phyloP scores from a whole-genome alignment of 2,329 filamentous ascomycete genomes.

The Pezicula neosporulosa region DNA sequence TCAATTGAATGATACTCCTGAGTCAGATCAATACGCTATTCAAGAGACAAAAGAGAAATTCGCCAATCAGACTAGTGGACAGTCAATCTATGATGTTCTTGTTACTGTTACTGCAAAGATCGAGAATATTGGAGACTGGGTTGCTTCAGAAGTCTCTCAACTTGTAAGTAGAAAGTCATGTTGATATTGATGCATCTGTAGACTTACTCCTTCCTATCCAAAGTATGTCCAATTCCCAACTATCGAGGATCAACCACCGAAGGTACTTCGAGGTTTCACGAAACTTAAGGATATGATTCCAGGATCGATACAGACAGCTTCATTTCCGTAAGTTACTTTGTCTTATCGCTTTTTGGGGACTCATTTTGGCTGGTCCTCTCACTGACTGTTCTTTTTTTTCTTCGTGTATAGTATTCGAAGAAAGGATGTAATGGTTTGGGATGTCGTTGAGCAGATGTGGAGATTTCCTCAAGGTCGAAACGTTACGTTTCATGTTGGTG shows the following conservation, averaged over 20 bases:
- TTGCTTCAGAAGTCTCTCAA: no score
- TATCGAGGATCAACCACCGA: neutral
- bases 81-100: no score
- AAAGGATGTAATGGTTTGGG: neutral
- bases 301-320: neutral
- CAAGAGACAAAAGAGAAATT: neutral
- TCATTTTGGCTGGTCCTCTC: neutral
- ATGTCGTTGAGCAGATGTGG: neutral
- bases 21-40: neutral
- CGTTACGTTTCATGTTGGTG: neutral
- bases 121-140: no score
- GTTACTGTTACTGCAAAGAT: no score
- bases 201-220: neutral
- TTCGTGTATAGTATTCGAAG: neutral
- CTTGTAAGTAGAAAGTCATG: neutral
- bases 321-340: neutral
- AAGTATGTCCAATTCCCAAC: neutral
- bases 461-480: neutral
- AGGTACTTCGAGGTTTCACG: neutral
- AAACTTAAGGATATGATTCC: neutral
- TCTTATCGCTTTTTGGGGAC: neutral
- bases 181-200: neutral
- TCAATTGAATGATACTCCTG: no score
- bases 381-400: neutral
- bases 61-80: neutral